Conservation (phyloP, 768 basidiomycete genomes). For the Obba rivulosa region DNA sequence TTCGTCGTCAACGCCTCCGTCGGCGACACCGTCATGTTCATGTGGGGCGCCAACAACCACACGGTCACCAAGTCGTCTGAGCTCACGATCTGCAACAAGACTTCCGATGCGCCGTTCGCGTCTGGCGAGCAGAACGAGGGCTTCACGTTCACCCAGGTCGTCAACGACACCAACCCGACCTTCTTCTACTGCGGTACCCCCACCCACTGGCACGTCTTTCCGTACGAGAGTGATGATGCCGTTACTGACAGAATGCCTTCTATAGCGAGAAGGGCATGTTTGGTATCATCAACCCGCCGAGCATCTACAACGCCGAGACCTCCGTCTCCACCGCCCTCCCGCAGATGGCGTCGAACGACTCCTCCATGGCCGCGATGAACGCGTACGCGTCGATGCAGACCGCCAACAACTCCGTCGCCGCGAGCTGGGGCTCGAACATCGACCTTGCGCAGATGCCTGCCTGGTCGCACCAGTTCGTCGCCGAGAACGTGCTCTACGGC, state of each 20-base stretch:
- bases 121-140: conserved; percentile 59
- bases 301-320: conserved; percentile 36
- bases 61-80: conserved; percentile 77
- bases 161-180: conserved; percentile 68
- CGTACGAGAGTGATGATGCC: neutral
- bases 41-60: conserved; percentile 77
- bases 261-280: conserved; percentile 71
- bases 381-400: conserved; percentile 46
- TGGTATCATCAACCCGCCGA: conserved; percentile 69
- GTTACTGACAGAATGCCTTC: neutral
- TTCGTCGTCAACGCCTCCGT: conserved; percentile 71
- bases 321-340: conserved; percentile 54
- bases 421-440: conserved; percentile 59
- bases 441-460: conserved; percentile 50
- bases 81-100: conserved; percentile 70
- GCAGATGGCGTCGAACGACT: conserved; percentile 30
- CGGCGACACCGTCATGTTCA: conserved; percentile 71
- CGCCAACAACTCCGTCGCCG: conserved; percentile 39
- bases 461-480: conserved; percentile 44
- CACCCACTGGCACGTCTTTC: conserved; percentile 44
- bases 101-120: conserved; percentile 50
- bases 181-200: conserved; percentile 74
- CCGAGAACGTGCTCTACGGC: conserved; percentile 55
- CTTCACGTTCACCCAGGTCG: conserved; percentile 65
- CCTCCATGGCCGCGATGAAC: conserved; percentile 52